Base-by-base conservation (phyloP, 129 eudicot genomes). In the Artemisia tridentata region DNA sequence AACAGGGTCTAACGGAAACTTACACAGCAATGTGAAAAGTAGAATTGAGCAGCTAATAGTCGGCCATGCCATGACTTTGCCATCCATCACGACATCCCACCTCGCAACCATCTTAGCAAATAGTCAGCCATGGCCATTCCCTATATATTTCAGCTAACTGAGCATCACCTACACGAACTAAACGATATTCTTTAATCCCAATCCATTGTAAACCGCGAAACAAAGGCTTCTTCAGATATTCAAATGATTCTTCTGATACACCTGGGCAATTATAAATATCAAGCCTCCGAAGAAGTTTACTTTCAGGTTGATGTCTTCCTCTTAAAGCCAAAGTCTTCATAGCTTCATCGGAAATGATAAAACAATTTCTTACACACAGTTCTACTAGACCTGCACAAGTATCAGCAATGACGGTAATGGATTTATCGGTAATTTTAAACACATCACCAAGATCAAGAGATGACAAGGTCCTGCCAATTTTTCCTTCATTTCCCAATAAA, bases 81-180 rank as follows among this genome's bases (percentile, higher is more conserved):
- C 96, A 89, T 38, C 92, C 92, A 82, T 89, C 96, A 55, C 71
- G 84, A 76, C 96, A 89, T 14, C 92, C 96, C 58, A 89, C 59
- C 77, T 89, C 92, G 63, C 96, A 89, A 17, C 89, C 92, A 41
- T 70, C 88, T 4, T 21, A 7, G 67, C 96, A 89, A 11, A 83
- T 38, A 51, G 86, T 82, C 27, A 86, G 47, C 85, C 84, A 84
- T 19, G 80, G 83, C 55, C 89, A 69, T 61, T 49, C 67, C 29
- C 31, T 27, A 3, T 53, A 48, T 68, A 84, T 66, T 16, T 49
- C 75, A 12, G n/a, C 72, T 8, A 84, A 74, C 51, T 7, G 64
- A n/a, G 0, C 12, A 45, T 58, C 41, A 4, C 41, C 72, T 63
- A 74, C 71, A 16, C 58, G 25, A 19, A 41, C 63, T 63, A 77